Conservation (phyloP, 2,329 filamentous ascomycete genomes). For the Colletotrichum spinosum region DNA sequence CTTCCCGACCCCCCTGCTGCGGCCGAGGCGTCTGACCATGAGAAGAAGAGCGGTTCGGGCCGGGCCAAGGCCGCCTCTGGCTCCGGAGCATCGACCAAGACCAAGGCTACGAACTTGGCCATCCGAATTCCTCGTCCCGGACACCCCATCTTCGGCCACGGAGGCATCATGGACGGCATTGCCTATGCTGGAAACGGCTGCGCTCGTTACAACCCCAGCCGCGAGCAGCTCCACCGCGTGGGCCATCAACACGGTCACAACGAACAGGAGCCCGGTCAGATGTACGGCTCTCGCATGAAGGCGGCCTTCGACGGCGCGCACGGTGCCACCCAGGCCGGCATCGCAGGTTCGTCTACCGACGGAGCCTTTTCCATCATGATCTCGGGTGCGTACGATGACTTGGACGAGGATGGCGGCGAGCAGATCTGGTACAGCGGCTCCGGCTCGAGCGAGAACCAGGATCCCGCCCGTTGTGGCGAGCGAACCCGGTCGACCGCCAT, state of each 20-base stretch:
- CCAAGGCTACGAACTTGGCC: background rate
- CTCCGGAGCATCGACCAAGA: no score
- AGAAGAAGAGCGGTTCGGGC: no score
- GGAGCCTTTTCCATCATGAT: slow-evolving; percentile 69
- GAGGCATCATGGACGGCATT: slow-evolving; percentile 47
- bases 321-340: slow-evolving; percentile 60
- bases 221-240: slow-evolving; percentile 10
- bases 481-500: slow-evolving; percentile 36
- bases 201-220: slow-evolving; percentile 36
- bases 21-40: background rate
- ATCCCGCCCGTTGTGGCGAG: slow-evolving; percentile 5
- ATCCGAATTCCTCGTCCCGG: slow-evolving; percentile 13
- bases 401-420: slow-evolving; percentile 44
- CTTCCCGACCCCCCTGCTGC: background rate
- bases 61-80: no score
- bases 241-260: slow-evolving; percentile 46
- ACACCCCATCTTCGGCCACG: slow-evolving; percentile 45
- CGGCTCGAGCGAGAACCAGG: slow-evolving; percentile 36
- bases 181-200: slow-evolving; percentile 29
- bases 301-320: slow-evolving; percentile 62
- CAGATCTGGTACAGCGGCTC: slow-evolving; percentile 44
- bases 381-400: slow-evolving; percentile 46
- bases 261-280: slow-evolving; percentile 63
- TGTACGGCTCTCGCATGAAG: slow-evolving; percentile 51
- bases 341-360: slow-evolving; percentile 55